Conservation (phyloP, 2,329 filamentous ascomycete genomes). For the Magnaporthiopsis poae region DNA sequence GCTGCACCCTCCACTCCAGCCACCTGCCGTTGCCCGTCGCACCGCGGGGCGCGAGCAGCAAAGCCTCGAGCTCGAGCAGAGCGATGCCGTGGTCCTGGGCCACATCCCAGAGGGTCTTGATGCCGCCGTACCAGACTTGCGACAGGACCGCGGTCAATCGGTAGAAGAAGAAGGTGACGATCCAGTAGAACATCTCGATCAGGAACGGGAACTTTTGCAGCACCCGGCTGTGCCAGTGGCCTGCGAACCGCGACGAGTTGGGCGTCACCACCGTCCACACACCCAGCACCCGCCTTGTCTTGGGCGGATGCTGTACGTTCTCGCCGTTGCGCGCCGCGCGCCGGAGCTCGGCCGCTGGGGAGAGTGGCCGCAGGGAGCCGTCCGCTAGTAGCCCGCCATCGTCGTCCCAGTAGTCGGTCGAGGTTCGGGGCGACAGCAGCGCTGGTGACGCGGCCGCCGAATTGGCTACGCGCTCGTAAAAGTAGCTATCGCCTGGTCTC, state of each 20-base stretch:
- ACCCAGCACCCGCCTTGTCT: constrained; percentile 21
- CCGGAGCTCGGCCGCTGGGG: constrained; percentile 8
- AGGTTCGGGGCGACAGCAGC: constrained; percentile 12
- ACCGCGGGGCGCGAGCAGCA: constrained; percentile 17
- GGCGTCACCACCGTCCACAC: constrained; percentile 32
- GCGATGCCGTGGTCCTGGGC: constrained; percentile 34
- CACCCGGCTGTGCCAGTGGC: constrained; percentile 48
- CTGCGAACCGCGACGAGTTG: constrained; percentile 47
- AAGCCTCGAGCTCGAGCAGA: constrained; percentile 31
- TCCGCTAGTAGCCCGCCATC: constrained; percentile 11
- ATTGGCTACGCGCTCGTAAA: constrained; percentile 2
- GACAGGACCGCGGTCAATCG: constrained; percentile 45
- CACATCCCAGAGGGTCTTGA: constrained; percentile 33
- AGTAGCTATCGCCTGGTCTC: constrained; percentile 8
- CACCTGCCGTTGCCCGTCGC: constrained; percentile 24
- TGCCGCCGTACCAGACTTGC: constrained; percentile 40
- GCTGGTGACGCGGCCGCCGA: constrained; percentile 11
- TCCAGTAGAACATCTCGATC: constrained; percentile 67
- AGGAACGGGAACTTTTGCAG: constrained; percentile 58
- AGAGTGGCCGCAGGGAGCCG: background rate
- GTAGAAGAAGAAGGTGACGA: constrained; percentile 56
- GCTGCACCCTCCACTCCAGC: constrained; percentile 34
- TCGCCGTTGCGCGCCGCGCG: constrained; percentile 7
- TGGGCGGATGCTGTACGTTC: constrained; percentile 16
- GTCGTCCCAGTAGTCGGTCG: constrained; percentile 12